Evolutionary conservation across 75 land plant genomes (phyloP), one percentile per base, ranked within the genome.

Genomic region (Isoetes taiwanensis): DNA sequence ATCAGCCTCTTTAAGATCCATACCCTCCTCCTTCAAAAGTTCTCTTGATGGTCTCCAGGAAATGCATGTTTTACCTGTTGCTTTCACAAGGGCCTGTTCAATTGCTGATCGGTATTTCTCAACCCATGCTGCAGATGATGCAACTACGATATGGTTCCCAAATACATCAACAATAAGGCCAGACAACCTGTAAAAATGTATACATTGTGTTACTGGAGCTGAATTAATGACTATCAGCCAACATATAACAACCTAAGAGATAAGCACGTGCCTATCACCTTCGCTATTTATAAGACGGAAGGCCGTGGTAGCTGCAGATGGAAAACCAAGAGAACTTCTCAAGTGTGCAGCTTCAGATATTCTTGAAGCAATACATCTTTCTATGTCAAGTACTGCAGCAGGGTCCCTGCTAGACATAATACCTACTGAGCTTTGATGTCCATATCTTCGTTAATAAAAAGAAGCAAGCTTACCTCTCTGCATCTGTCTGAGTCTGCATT

Each of bases 61-160:
- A 33, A 87, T 32, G 63, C 68, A 66, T 40, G 63, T 72, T 33
- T 75, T 70, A 30, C 54, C 67, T 57, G 35, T 34, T 28, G 74
- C 39, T 53, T 40, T 60, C 67, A 43, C 40, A 4, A 91, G 43
- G 30, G 62, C 57, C 5, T 25, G 55, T 70, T 84, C 80, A 53
- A 91, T 77, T 21, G 70, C 42, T 25, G 73, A 34, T 59, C 65
- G 76, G 62, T 89, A 77, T 70, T 77, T 91, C 68, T 91, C 97
- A 57, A 84, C 95, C 97, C 97, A 91, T 41, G 97, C 95, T 28
- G 95, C 89, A 54, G 97, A 91, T 55, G 97, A 91, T 35, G 97
- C 95, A 34, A 91, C 46, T 11, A 91, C 95, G 52, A 84, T 84
- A 66, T 68, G 32, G 52, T 81, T 72, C 37, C 82, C 81, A 61